Evolutionary conservation across 2,329 filamentous ascomycete genomes (phyloP).

Genomic region (Phialocephala subalpina): DNA sequence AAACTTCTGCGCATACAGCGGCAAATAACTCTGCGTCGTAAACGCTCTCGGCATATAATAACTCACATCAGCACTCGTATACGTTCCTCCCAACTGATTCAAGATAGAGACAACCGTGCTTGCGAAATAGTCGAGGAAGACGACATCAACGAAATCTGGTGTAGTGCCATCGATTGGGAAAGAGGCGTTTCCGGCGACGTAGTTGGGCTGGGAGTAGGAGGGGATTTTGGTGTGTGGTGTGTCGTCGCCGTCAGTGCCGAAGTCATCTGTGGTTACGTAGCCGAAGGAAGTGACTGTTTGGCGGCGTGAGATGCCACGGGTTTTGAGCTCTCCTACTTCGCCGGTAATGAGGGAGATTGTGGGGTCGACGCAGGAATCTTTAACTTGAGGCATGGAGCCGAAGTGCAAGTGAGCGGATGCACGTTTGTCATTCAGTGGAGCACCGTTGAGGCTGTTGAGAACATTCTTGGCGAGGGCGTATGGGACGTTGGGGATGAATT

Average conservation of each 20-base stretch:
- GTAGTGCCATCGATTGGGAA: constrained; percentile 60
- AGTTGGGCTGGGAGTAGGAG: constrained; percentile 66
- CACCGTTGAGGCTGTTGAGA: constrained; percentile 61
- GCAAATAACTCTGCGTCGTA: constrained; percentile 44
- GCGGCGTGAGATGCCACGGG: constrained; percentile 39
- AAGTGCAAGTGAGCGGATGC: constrained; percentile 9
- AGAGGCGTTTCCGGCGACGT: constrained; percentile 72
- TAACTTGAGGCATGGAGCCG: constrained; percentile 39
- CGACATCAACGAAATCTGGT: constrained; percentile 78
- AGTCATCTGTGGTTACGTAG: constrained; percentile 88
- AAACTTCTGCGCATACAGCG: constrained; percentile 42
- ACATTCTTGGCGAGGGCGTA: constrained; percentile 77
- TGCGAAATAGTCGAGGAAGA: constrained; percentile 91
- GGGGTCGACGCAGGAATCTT: constrained; percentile 45
- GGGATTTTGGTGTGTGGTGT: constrained; percentile 78
- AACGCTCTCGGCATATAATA: constrained; percentile 43
- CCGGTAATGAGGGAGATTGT: constrained; percentile 31
- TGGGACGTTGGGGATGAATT: constrained; percentile 80
- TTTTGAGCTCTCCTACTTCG: constrained; percentile 27
- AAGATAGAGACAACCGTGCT: constrained; percentile 79
- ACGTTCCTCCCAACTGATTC: constrained; percentile 50
- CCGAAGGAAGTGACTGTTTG: constrained; percentile 60
- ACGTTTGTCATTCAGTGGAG: constrained; percentile 43
- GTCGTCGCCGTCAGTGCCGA: constrained; percentile 81
- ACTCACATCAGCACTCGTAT: constrained; percentile 41